phyloP scores from a whole-genome alignment of 441 rosid species.

The Mallotus japonicus region DNA sequence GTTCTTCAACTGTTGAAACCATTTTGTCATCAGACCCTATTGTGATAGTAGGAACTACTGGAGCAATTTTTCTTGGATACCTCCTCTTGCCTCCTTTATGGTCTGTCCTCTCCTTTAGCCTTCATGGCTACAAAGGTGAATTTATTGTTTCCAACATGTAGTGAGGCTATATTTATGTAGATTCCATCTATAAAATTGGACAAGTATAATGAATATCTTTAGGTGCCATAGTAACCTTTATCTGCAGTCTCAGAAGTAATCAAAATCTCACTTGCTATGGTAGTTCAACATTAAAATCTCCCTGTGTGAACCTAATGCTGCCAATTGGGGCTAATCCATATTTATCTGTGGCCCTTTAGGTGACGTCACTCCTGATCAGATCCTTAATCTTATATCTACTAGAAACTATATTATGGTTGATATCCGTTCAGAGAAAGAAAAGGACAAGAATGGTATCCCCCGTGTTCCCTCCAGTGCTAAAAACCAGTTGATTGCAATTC shows the following conservation, averaged over 20 bases:
- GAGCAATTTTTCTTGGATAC: constrained; percentile 57
- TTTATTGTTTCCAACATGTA: constrained; percentile 8
- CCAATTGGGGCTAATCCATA: neutral
- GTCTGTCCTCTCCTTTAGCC: constrained; percentile 57
- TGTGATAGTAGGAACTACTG: constrained; percentile 62
- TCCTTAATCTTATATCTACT: constrained; percentile 59
- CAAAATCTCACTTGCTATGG: neutral
- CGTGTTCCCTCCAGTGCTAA: constrained; percentile 84
- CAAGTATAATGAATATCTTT: too few relatives aligned
- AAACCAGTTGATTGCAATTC: constrained; percentile 68
- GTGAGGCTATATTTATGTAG: neutral
- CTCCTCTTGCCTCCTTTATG: constrained; percentile 75
- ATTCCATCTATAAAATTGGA: neutral
- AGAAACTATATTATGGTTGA: constrained; percentile 65
- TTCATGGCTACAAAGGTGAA: constrained; percentile 89
- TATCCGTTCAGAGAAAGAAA: constrained; percentile 88
- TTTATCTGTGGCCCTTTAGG: constrained; percentile 39
- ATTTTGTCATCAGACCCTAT: constrained; percentile 69
- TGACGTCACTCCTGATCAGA: constrained; percentile 80
- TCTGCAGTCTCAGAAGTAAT: neutral
- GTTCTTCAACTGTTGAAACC: constrained; percentile 76
- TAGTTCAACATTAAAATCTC: neutral
- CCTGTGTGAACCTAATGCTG: neutral
- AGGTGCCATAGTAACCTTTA: neutral
- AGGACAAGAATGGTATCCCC: constrained; percentile 77